A percentile compares a stretch with the other conserved stretches of the same genome.
These are phyloP conservation scores for Boechera retrofracta DNA, from an alignment of 345 rosid species.

Conservation along the genomic window DNA sequence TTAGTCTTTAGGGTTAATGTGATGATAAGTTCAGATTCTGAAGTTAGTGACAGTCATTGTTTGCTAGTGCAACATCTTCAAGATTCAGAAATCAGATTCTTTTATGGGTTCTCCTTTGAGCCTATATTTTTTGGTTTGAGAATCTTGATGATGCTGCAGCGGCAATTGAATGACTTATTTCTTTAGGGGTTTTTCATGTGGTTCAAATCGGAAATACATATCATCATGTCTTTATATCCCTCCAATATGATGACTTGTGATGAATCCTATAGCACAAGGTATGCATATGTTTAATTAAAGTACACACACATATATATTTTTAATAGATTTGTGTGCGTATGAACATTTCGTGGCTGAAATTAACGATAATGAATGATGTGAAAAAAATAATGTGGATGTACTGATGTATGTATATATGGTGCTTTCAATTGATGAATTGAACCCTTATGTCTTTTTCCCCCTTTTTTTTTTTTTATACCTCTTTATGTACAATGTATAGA, in stretches of 20 bases:
- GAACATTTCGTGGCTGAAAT: background rate
- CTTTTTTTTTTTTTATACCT: background rate
- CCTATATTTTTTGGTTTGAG: conserved; percentile 41
- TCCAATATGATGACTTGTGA: background rate
- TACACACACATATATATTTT: background rate
- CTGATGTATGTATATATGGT: background rate
- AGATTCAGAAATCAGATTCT: conserved; percentile 47
- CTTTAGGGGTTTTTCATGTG: background rate
- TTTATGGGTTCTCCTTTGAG: conserved; percentile 31
- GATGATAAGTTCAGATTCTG: conserved; percentile 18
- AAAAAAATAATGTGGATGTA: too few species aligned
- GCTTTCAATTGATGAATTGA: background rate
- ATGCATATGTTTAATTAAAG: background rate
- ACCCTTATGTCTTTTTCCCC: background rate
- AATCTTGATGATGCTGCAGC: conserved; percentile 52
- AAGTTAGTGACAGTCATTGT: conserved; percentile 37
- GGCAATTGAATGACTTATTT: conserved; percentile 39
- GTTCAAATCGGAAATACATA: background rate
- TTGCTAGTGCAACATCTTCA: conserved; percentile 50
- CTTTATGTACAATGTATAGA: background rate
- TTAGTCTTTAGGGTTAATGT: conserved; percentile 25
- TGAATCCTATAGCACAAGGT: conserved; percentile 25
- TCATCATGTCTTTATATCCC: background rate
- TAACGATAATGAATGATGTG: background rate
- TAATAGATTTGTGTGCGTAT: conserved; percentile 5